phyloP scores from a whole-genome alignment of 495 filamentous ascomycete genomes.

The Stereocaulon alpinum region DNA sequence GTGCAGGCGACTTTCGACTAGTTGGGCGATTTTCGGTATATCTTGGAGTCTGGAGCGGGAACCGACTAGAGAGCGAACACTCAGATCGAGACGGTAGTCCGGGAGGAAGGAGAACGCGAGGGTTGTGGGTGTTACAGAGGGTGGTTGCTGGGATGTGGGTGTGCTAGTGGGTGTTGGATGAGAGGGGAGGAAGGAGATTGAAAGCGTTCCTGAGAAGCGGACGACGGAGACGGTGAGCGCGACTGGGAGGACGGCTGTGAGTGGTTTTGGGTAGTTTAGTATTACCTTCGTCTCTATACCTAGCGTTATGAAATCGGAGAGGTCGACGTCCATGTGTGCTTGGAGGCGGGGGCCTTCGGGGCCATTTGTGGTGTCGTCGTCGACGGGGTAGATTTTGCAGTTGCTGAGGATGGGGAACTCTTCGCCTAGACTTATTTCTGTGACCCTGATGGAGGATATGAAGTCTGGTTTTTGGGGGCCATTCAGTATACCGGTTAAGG shows the following conservation, averaged over 20 bases:
- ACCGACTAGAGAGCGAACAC: conserved; percentile 82
- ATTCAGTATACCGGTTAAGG: conserved; percentile 80
- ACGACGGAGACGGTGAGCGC: conserved; percentile 85
- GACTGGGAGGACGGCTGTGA: conserved; percentile 85
- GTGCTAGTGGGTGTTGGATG: conserved; percentile 27
- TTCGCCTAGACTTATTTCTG: conserved; percentile 85
- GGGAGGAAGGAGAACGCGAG: conserved; percentile 91
- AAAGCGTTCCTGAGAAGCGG: conserved; percentile 86
- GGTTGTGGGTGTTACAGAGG: conserved; percentile 51
- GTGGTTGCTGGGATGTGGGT: conserved; percentile 26
- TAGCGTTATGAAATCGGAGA: conserved; percentile 81
- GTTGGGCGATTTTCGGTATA: conserved; percentile 92
- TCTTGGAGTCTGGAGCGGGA: conserved; percentile 84
- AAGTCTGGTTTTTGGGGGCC: conserved; percentile 78
- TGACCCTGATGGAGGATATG: conserved; percentile 84
- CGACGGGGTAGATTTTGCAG: conserved; percentile 77
- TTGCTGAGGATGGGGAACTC: conserved; percentile 99
- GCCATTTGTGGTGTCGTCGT: conserved; percentile 34
- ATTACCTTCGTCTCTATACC: conserved; percentile 88
- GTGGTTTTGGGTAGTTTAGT: conserved; percentile 83
- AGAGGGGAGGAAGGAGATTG: conserved; percentile 77
- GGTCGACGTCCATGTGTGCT: conserved; percentile 90
- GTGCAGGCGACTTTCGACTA: conserved; percentile 83
- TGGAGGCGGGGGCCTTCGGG: conserved; percentile 64
- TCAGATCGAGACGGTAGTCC: conserved; percentile 89